A percentile compares a stretch with the other conserved stretches of the same genome.
phyloP scores from a whole-genome alignment of 2,329 filamentous ascomycete species.

The Cladophialophora immunda region DNA sequence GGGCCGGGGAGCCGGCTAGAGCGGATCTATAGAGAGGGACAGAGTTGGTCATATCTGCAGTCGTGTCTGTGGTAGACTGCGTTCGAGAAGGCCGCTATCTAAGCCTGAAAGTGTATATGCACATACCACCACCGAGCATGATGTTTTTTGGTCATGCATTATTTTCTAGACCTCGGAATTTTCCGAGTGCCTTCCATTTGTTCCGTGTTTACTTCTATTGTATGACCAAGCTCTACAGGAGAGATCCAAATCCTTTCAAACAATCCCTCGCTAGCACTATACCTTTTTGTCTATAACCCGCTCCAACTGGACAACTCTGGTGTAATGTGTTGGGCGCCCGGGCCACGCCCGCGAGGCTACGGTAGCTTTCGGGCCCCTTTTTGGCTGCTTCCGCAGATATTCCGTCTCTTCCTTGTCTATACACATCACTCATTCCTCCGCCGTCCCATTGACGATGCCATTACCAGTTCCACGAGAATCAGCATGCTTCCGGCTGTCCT shows the following conservation, averaged over 20 bases:
- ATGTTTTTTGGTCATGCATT: not conserved
- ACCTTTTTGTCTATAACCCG: not conserved
- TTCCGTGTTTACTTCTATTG: not conserved
- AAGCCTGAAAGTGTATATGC: not conserved
- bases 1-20: conserved; percentile 61
- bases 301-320: not conserved
- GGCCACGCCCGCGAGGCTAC: not conserved
- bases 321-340: not conserved
- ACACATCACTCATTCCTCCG: not conserved
- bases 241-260: not conserved
- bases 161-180: not conserved
- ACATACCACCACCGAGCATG: not conserved
- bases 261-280: not conserved
- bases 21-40: conserved; percentile 30
- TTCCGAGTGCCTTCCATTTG: not conserved
- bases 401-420: not conserved
- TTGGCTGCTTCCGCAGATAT: not conserved
- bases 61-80: not conserved
- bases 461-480: not conserved
- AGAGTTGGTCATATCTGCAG: not conserved
- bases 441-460: not conserved
- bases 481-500: not conserved
- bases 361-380: not conserved
- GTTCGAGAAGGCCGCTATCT: not conserved
- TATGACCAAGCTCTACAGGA: not conserved